Evolutionary conservation across 495 filamentous ascomycete species (phyloP), one percentile per base, ranked within the genome.

Genomic region (Physcia stellaris): DNA sequence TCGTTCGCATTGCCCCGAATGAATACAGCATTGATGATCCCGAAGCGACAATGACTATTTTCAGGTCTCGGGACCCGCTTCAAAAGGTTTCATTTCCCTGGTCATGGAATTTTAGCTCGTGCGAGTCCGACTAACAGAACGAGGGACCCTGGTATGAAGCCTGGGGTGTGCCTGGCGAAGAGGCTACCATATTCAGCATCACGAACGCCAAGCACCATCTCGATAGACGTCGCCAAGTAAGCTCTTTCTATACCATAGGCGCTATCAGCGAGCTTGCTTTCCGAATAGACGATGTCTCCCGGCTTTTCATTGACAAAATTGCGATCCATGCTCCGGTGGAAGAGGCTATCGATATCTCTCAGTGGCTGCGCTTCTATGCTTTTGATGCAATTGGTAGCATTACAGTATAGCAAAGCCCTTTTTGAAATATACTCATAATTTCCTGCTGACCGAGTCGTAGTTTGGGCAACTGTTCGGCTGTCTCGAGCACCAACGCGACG

Each of bases 311-410:
- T 18, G 33, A 35, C 33, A 35, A 35, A 18, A 18, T 35, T 4
- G 0, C 15, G 2, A 18, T 13, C 9, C 13, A 21, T 13, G 13
- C 33, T 3, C 7, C 5, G 10, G 20, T n/a, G 1, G 1, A 22
- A 6, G 33, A n/a, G 2, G 33, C 20, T 11, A 35, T 4, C 13
- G 33, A 21, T 2, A 21, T 35, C 20, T 35, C 18, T 22, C 13
- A 35, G 18, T 16, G 10, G 33, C 1, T 35, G 0, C 9, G 9
- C 17, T 26, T 27, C 11, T 38, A 39, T 49, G 79, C 79, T 2
- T 86, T 84, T 47, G 83, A 87, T 49, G 77, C 83, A 26, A 55
- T 80, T 61, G 55, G 78, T 58, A 64, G 55, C 50, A 64, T 81
- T 9, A 73, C 75, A 1, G 81, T 77, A 42, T 67, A 64, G 32